Evolutionary conservation across 306 rosid genomes (phyloP), one percentile per base, ranked within the genome.

Genomic region (Sechiopsis laciniata): DNA sequence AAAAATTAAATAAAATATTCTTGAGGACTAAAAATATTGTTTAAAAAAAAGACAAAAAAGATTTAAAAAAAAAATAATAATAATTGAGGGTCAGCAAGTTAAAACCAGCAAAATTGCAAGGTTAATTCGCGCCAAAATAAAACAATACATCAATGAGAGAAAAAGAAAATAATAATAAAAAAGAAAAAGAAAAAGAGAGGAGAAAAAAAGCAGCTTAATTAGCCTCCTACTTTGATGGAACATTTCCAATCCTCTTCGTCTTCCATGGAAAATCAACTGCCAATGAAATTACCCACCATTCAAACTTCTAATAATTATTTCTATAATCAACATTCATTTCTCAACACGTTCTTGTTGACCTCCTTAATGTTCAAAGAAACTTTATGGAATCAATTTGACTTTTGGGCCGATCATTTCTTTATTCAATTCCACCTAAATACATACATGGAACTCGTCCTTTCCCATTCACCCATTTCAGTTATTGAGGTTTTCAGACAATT

Each of bases 141-240:
- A 40, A 37, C 42, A 37, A 37, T 37, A 66, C 55, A 66, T 66
- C 20, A 11, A 46, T 12, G 55, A 46, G 10, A 67, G 73, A 6
- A 7, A 40, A 40, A 67, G 55, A 45, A 12, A 15, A 29, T 2
- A 16, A 15, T 0, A 35, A 32, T 16, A 3, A 37, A 37, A 37
- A 37, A 3, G 3, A 2, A 21, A 48, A 68, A 2, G 21, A 68
- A 20, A 46, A 29, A 3, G 58, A 4, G 58, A 69, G 20, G 13
- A 13, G 21, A 29, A 51, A 24, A 24, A 59, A n/a, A 51, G 60
- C 60, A 51, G 74, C 60, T 70, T 70, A 68, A 0, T 50, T 57
- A 32, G 2, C 24, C 74, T 70, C 74, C 74, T 24, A 70, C 60
- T 50, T 70, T 70, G 26, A 70, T 70, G 74, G 74, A 70, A 52